Evolutionary conservation across 805 yeast genomes (phyloP), one percentile per base, ranked within the genome.

Genomic region (Ogataea sp.): DNA sequence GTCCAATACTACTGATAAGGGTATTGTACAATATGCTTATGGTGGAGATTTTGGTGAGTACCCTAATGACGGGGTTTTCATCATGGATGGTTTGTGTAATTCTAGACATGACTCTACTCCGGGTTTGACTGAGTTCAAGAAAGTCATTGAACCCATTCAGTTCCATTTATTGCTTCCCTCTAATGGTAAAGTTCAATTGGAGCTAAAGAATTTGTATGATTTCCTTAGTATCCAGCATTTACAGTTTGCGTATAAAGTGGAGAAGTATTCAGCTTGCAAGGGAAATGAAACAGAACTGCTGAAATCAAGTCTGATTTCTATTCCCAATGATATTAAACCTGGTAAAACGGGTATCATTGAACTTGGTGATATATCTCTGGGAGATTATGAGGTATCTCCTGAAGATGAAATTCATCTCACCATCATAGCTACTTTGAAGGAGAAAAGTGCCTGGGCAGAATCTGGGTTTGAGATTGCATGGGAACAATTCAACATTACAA

Each of bases 11-110:
- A 16, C 10, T 42, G 38, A 48, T 34, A 27, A 28, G 13, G 4
- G 39, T 38, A 10, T 20, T 10, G 13, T 14, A n/a, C 37, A 34
- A 34, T 58, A 51, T 35, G 59, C 50, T 16, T 59, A 58, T 38
- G 66, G 67, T 6, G 68, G 68, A 17, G 67, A 62, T 36, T 62
- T 61, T 36, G 61, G 56, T 15, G 68, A 62, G 33, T 43, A 45
- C 33, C 55, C 61, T 8, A 51, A 62, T 43, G 66, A 62, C 41
- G 61, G 64, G 14, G 61, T 57, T 5, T 62, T 61, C 40, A 58
- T 61, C 29, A 52, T 62, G 61, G 68, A 62, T 41, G 68, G 67
- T 2, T 37, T 62, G 13, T 38, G 52, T 30, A 39, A 47, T 36
- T 60, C 66, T 4, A 47, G 48, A 17, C 67, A 62, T 36, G 37